Percentiles rank a stretch among this genome's conserved stretches.
These are phyloP conservation scores for Colletotrichum sidae DNA, from an alignment of 2,329 filamentous ascomycete genomes.

Conservation along the genomic window DNA sequence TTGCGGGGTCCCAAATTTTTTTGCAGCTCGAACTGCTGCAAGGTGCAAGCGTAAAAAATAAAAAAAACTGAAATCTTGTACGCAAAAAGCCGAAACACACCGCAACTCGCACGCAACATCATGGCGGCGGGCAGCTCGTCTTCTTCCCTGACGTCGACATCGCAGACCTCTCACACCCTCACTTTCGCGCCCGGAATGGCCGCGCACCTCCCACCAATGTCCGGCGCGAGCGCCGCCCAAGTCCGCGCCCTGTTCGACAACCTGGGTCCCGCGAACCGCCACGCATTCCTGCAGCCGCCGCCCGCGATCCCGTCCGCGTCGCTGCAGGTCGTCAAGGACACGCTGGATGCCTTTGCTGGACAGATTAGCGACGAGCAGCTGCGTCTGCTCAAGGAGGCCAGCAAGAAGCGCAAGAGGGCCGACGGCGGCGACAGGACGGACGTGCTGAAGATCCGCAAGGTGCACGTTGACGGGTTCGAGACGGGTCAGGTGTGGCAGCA, in stretches of 20 bases:
- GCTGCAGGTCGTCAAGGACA: constrained; percentile 81
- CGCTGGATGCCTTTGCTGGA: constrained; percentile 81
- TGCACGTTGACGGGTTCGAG: constrained; percentile 89
- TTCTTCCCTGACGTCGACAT: constrained; percentile 68
- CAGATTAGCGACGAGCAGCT: constrained; percentile 80
- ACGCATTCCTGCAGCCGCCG: constrained; percentile 82
- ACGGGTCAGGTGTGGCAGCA: constrained; percentile 95
- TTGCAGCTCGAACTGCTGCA: constrained; percentile 22
- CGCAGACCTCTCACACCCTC: constrained; percentile 70
- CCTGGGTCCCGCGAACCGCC: constrained; percentile 70
- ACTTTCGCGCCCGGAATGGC: constrained; percentile 61
- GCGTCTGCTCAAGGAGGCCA: constrained; percentile 72
- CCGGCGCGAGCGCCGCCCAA: constrained; percentile 49
- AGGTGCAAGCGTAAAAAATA: constrained; percentile 14
- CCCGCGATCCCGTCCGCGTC: constrained; percentile 75
- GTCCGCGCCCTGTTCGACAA: constrained; percentile 65
- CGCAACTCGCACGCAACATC: constrained; percentile 16
- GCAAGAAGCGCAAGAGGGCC: constrained; percentile 80
- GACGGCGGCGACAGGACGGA: constrained; percentile 58
- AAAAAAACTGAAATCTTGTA: constrained; percentile 35
- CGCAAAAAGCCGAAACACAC: constrained; percentile 20
- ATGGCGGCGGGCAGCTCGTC: constrained; percentile 58
- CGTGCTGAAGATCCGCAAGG: constrained; percentile 80
- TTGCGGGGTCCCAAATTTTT: constrained; percentile 37
- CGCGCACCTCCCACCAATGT: constrained; percentile 40